phyloP scores from a whole-genome alignment of 2,329 filamentous ascomycete species.

The Huntiella decipiens region DNA sequence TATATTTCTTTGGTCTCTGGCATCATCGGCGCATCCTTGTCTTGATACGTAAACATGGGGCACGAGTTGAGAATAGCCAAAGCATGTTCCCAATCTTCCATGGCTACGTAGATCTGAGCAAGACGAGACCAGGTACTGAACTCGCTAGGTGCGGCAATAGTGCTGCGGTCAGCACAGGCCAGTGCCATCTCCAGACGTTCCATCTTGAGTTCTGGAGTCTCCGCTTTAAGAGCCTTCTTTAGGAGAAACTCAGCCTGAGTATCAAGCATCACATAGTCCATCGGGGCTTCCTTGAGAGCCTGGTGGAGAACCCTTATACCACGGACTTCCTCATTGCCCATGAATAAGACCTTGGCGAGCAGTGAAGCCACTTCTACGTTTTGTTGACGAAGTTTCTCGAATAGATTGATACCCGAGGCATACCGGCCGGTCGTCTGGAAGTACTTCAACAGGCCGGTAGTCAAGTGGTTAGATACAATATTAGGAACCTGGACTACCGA shows the following conservation, averaged over 20 bases:
- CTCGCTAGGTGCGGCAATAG: conserved; percentile 87
- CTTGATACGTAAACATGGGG: conserved; percentile 99
- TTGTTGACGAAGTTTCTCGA: conserved; percentile 79
- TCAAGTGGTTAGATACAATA: conserved; percentile 87
- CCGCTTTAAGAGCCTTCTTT: conserved; percentile 49
- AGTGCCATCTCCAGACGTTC: conserved; percentile 68
- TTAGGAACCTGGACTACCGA: conserved; percentile 95
- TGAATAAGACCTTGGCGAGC: conserved; percentile 74
- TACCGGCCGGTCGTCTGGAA: conserved; percentile 90
- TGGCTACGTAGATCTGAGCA: conserved; percentile 78
- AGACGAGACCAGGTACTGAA: conserved; percentile 92
- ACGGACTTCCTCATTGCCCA: conserved; percentile 94
- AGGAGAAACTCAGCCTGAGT: conserved; percentile 84
- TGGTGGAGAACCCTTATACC: conserved; percentile 77
- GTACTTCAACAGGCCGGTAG: conserved; percentile 82
- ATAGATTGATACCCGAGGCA: conserved; percentile 88
- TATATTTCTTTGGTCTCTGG: conserved; percentile 78
- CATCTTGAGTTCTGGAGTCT: conserved; percentile 35
- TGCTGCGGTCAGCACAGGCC: conserved; percentile 83
- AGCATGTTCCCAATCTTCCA: conserved; percentile 94
- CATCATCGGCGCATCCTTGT: conserved; percentile 90
- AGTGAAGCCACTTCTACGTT: conserved; percentile 90
- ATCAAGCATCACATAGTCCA: conserved; percentile 95
- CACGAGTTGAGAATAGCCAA: conserved; percentile 92
- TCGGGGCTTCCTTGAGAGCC: conserved; percentile 73